Evolutionary conservation across 169 alveolate genomes (phyloP).

Genomic region (Cardiosporidium cionae): DNA sequence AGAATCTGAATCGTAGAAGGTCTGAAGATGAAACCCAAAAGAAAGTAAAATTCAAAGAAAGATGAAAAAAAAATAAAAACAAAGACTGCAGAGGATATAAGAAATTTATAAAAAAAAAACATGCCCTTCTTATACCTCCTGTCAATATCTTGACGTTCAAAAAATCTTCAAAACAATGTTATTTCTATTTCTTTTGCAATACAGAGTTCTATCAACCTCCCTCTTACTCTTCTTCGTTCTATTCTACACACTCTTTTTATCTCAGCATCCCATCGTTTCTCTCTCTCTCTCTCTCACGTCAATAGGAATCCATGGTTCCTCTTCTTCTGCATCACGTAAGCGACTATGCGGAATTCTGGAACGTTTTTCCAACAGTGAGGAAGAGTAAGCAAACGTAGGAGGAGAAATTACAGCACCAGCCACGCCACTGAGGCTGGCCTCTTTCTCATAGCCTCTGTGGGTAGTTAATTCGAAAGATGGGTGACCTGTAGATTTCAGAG

Average conservation of each 20-base stretch:
- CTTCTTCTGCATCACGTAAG: slow-evolving; percentile 1
- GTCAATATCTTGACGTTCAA: not conserved
- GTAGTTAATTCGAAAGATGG: too few relatives aligned
- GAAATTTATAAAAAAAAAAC: not conserved
- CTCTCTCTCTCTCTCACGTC: not conserved
- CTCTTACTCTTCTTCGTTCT: too few relatives aligned
- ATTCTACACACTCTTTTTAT: too few relatives aligned
- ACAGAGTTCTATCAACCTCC: too few relatives aligned
- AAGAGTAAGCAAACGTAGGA: not conserved
- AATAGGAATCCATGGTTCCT: not conserved
- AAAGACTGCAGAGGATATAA: too few relatives aligned
- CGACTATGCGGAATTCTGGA: not conserved
- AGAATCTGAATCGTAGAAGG: slow-evolving; percentile 12
- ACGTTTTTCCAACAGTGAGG: not conserved
- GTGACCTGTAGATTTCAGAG: not conserved
- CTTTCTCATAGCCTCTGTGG: too few relatives aligned
- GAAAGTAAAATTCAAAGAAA: too few relatives aligned
- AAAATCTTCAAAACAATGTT: not conserved
- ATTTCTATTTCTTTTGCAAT: not conserved
- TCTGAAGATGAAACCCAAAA: too few relatives aligned
- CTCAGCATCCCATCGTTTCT: not conserved
- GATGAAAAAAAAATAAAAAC: too few relatives aligned
- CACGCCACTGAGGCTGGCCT: too few relatives aligned
- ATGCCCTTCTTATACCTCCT: not conserved
- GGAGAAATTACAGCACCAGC: not conserved